phyloP scores from a whole-genome alignment of 441 rosid genomes.

The Raphanus hybrid region DNA sequence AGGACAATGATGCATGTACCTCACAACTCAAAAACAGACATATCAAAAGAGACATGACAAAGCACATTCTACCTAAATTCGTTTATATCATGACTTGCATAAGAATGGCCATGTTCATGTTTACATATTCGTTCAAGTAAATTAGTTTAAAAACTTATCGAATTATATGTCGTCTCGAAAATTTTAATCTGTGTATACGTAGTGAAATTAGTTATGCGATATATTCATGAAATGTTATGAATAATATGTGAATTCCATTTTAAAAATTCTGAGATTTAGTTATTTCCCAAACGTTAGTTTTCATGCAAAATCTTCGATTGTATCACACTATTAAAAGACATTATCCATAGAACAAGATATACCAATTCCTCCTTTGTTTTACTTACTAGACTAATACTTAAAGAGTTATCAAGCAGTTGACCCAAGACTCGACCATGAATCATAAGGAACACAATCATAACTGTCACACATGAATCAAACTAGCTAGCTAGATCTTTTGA shows the following conservation, averaged over 20 bases:
- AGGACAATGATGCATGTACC: not conserved
- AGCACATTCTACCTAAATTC: not conserved
- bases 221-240: not conserved
- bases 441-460: not conserved
- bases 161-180: no score
- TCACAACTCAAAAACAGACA: not conserved
- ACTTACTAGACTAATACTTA: not conserved
- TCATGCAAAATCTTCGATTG: not conserved
- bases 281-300: no score
- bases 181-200: no score
- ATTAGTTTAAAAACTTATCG: no score
- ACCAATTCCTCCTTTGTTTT: no score
- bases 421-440: slow-evolving; percentile 82
- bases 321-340: not conserved
- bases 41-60: not conserved
- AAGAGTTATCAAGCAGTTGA: slow-evolving; percentile 51
- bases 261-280: no score
- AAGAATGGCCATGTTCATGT: not conserved
- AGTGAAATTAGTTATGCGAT: no score
- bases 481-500: slow-evolving; percentile 8
- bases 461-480: slow-evolving; percentile 2
- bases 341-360: not conserved
- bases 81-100: not conserved
- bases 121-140: not conserved
- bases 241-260: no score